Evolutionary conservation across 2,329 filamentous ascomycete genomes (phyloP), one percentile per base, ranked within the genome.

Genomic region (Lasiodiplodia citricola): DNA sequence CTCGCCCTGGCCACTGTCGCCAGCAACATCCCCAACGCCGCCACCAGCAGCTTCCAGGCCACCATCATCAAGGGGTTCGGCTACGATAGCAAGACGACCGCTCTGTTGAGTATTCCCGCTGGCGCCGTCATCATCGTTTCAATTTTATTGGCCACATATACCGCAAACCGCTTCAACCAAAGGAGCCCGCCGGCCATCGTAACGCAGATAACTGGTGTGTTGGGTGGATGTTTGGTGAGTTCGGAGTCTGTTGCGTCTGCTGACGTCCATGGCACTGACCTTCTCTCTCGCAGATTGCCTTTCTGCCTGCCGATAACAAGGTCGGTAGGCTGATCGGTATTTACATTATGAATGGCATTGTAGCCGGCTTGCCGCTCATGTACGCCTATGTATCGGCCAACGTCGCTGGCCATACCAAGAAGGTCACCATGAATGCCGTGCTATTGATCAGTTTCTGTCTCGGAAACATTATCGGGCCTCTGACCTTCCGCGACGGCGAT

Each of bases 381-480:
- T 73, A 73, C 50, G 73, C 73, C 1, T 74, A 68, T n/a, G 71
- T 69, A 2, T 68, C 72, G 1, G 71, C 68, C 37, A 73, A 73
- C 58, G 69, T 73, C 10, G 75, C 74, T 3, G 79, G 78, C 2
- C 76, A 79, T 35, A 80, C 79, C 4, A 81, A 81, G 70, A 80
- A 79, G 55, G 74, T 80, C 13, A 77, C 77, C 0, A 75, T 77
- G 69, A 79, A 78, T 66, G 78, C 77, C 1, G 70, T 78, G 3
- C 70, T 79, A 11, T 66, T 81, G 14, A 78, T 82, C 64, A 79
- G 77, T 0, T 83, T 82, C 37, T 82, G 80, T 68, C 71, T 79
- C 10, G 84, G 78, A 0, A 80, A 80, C 44, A 79, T 80, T 11
- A 79, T 80, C 44, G 77, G 86, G 75, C 79, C 76, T 57, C 78